Evolutionary conservation across 768 basidiomycete genomes (phyloP).

Genomic region (Hortiboletus flavorubellus): DNA sequence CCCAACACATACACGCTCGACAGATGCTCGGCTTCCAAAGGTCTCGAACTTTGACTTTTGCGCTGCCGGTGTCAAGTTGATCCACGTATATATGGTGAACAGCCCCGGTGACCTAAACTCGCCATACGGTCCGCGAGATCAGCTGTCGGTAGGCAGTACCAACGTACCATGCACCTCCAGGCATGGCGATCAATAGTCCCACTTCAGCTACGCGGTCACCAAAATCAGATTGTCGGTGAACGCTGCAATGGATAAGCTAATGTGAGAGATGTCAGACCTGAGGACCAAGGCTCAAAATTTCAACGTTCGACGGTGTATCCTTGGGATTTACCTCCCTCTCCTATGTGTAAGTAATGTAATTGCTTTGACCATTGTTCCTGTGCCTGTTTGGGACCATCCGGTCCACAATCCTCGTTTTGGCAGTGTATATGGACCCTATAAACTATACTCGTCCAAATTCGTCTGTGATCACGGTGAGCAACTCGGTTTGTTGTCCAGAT

Average conservation of each 20-base stretch:
- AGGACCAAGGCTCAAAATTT: neutral
- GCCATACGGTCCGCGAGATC: no score
- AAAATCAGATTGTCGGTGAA: neutral
- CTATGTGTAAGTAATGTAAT: no score
- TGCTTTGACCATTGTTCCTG: neutral
- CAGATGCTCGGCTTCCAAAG: no score
- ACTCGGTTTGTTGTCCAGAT: constrained; percentile 11
- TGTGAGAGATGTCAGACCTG: neutral
- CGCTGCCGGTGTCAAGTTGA: no score
- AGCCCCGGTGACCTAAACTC: no score
- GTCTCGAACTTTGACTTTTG: no score
- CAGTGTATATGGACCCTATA: neutral
- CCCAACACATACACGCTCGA: no score
- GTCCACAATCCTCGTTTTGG: constrained; percentile 5
- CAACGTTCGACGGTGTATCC: neutral
- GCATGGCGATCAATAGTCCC: neutral
- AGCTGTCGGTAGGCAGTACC: no score
- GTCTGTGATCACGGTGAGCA: neutral
- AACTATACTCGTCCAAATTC: neutral
- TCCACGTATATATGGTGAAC: no score
- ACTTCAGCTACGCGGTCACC: neutral
- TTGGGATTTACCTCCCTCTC: neutral
- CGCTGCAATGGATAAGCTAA: neutral
- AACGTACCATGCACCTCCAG: no score
- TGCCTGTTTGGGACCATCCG: neutral